Evolutionary conservation across 2,329 filamentous ascomycete species (phyloP), one percentile per base, ranked within the genome.

Genomic region (Cytospora schulzeri): DNA sequence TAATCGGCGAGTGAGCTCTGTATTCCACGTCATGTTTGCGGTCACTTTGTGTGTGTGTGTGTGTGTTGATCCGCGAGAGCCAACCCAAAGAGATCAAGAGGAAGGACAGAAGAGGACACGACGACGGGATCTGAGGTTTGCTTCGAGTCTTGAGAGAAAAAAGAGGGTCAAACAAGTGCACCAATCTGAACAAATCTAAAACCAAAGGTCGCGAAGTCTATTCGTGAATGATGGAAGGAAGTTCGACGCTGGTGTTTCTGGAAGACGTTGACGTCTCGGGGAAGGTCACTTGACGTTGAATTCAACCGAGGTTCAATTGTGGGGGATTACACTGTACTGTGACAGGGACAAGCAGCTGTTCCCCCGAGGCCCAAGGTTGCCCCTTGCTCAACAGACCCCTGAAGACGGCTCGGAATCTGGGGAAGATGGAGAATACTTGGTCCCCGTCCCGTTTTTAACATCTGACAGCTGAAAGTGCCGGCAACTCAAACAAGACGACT

Each of bases 11-110:
- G 66, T 67, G 57, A 67, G 66, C 50, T 67, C 66, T 14, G 66
- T 67, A 53, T 67, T 67, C 63, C 63, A 67, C 56, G 66, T 45
- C 66, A 67, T 67, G 45, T 14, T 19, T 66, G 60, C 33, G 58
- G 38, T 22, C 33, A 22, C 51, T 53, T n/a, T 57, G 24, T 31
- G 38, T 24, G 33, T n/a, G 9, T 53, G 17, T 57, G 24, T 31
- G 38, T 24, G 33, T n/a, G 9, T 48, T 2, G 7, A 24, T 48
- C 8, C 24, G n/a, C 8, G n/a, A 48, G 9, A 48, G n/a, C 4
- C 29, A 9, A 31, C 8, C 4, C 4, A 11, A 22, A 22, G 41
- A 45, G 6, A 3, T 1, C 7, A 45, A 3, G 19, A n/a, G 8
- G 41, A 22, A 1, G 19, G 31, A 38, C 31, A 38, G 54, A 24